phyloP scores from a whole-genome alignment of 257 asterid species.

The Nicotiana paniculata region DNA sequence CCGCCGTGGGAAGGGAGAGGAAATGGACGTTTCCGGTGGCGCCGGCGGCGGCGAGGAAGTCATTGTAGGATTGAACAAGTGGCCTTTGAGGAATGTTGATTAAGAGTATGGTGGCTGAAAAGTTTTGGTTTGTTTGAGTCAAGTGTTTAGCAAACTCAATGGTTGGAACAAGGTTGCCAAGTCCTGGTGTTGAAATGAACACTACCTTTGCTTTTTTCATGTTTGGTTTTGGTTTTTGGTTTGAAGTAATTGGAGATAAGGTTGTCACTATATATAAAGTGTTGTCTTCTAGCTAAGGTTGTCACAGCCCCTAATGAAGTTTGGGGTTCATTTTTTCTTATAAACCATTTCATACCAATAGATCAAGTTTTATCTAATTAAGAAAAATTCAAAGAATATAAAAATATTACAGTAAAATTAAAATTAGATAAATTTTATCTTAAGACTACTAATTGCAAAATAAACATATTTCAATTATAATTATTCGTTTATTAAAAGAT shows the following conservation, averaged over 20 bases:
- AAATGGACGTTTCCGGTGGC: neutral
- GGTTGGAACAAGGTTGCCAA: conserved; percentile 15
- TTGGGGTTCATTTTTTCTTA: too few relatives aligned
- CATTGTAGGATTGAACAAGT: conserved; percentile 6
- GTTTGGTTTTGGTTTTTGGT: neutral
- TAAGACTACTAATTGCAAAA: too few relatives aligned
- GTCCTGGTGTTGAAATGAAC: conserved; percentile 14
- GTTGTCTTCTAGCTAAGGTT: neutral
- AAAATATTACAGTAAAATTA: too few relatives aligned
- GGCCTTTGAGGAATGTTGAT: conserved; percentile 11
- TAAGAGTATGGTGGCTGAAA: conserved; percentile 11
- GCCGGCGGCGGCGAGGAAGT: neutral
- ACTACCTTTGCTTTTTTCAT: conserved; percentile 10
- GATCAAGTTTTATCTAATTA: too few relatives aligned
- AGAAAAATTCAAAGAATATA: too few relatives aligned
- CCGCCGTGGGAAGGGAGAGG: conserved; percentile 5
- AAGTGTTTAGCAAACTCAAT: conserved; percentile 14
- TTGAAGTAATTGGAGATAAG: neutral
- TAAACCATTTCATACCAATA: too few relatives aligned
- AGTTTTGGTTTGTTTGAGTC: neutral
- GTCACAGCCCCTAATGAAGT: too few relatives aligned
- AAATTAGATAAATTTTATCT: too few relatives aligned
- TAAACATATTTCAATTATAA: too few relatives aligned
- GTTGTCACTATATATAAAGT: neutral
- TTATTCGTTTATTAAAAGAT: too few relatives aligned